Base-by-base conservation (phyloP, 78 protist species). In the Dictyostelium citrinum region DNA sequence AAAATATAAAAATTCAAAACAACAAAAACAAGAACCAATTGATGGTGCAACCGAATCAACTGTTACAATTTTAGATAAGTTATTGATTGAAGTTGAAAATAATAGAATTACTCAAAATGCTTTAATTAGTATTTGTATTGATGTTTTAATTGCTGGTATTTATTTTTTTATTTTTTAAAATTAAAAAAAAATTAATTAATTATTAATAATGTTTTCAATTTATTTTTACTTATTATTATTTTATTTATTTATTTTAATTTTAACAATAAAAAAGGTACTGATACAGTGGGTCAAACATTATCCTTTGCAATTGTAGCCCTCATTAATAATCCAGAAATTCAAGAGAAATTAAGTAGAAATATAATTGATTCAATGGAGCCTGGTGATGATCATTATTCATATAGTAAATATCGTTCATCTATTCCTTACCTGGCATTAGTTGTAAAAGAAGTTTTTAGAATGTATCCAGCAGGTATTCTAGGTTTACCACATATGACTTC, bases 401-500 rank as follows among this genome's bases (percentile, higher is more conserved):
- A 51, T 31, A n/a, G n/a, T 46, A 51, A 31, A 70, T 33, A 84
- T 46, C 43, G 61, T 11, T 16, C 46, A 16, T 11, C 20, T 2
- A 77, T 27, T 29, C 93, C 93, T 7, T 74, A 74, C 10, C 2
- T 68, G 3, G 45, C 55, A 17, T 49, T 68, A 8, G 3, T 45
- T 22, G 67, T 78, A 0, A 88, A 78, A 68, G 93, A 88, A 22
- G 49, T 35, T 10, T 75, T 20, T n/a, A 61, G 93, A 68, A 43
- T 35, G 24, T 33, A 37, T 14, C 93, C 93, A 27, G 60, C 71
- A 12, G 93, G 79, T 43, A 77, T 83, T 6, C 24, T 88, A 3
- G 84, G 82, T 6, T 31, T 88, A 27, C 93, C 93, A 11, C 93
- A 88, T 49, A 31, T 43, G 29, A 46, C 41, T 35, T 43, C 39